phyloP scores from a whole-genome alignment of 106 monocot genomes.

The Cymbidium sinense region DNA sequence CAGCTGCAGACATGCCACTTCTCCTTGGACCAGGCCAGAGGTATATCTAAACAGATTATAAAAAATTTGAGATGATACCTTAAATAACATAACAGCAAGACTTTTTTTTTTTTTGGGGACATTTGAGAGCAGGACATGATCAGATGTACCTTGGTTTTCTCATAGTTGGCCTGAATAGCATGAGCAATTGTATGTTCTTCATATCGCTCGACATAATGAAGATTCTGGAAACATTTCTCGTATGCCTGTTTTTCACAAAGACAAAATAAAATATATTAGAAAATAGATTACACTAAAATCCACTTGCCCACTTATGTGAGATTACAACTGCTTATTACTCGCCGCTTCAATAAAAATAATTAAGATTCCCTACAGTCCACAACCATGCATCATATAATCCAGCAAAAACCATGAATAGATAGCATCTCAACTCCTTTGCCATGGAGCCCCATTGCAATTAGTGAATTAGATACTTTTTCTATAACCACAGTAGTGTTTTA shows the following conservation, averaged over 20 bases:
- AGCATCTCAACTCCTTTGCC: too few species aligned
- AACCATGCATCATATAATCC: too few species aligned
- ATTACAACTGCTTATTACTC: neutral
- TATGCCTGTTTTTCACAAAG: slow-evolving; percentile 38
- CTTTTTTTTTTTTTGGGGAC: too few species aligned
- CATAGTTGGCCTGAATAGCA: slow-evolving; percentile 63
- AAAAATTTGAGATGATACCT: neutral
- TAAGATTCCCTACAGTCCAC: neutral
- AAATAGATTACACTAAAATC: neutral
- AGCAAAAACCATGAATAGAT: too few species aligned
- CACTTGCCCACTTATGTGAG: neutral
- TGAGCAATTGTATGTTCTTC: slow-evolving; percentile 81
- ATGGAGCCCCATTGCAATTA: too few species aligned
- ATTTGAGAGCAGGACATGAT: neutral
- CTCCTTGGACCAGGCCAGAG: slow-evolving; percentile 69
- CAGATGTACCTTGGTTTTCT: slow-evolving; percentile 53
- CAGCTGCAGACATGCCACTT: slow-evolving; percentile 54
- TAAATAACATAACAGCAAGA: neutral
- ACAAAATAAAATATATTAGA: neutral
- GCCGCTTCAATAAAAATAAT: neutral
- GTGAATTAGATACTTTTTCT: too few species aligned
- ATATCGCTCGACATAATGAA: slow-evolving; percentile 79
- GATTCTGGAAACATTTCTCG: slow-evolving; percentile 82
- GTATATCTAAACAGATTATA: slow-evolving; percentile 39
- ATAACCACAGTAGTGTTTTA: too few species aligned